Base-by-base conservation (phyloP, 768 basidiomycete genomes). In the Crassisporium funariophilum region DNA sequence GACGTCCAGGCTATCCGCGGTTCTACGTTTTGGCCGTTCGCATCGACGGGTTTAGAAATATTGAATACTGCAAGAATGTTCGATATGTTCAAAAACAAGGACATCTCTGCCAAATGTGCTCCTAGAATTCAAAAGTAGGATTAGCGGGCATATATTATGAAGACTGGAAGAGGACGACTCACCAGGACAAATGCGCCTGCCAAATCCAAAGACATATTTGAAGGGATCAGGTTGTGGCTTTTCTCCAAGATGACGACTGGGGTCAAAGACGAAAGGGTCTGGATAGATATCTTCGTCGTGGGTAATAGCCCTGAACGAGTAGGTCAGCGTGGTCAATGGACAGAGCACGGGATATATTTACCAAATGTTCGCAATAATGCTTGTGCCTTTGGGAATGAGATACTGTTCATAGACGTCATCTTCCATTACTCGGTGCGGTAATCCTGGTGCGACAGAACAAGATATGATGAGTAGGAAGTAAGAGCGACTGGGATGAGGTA, bases 241-340 rank as follows among this genome's bases (percentile, higher is more conserved):
- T n/a, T 60, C 47, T 15, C 60, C 60, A 6, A 70, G 45, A 52
- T 63, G 56, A n/a, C 74, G 66, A 3, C 56, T 57, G 4, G 70
- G 62, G 24, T 69, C 52, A 47, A 75, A 75, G 1, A 41, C 52
- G n/a, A 61, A 51, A 3, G 72, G 70, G 41, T 71, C 59, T 2
- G 67, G 67, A 37, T 69, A 74, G 10, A 65, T 53, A 10, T 63
- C 62, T 22, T 66, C 61, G 45, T 73, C 71, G 29, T 69, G 69
- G 15, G 62, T 55, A 16, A 73, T 67, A 6, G 60, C 62, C 63
- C 65, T 67, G 21, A 7, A 31, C 19, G 41, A 15, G 20, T 8
- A 39, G 27, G 15, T 31, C 29, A 10, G n/a, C 21, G 5, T 2
- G 21, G 19, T 4, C 36, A n/a, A 41, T 22, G n/a, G 17, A 24